Conservation (phyloP, 768 basidiomycete species). For the Hemileccinum rubropunctum region DNA sequence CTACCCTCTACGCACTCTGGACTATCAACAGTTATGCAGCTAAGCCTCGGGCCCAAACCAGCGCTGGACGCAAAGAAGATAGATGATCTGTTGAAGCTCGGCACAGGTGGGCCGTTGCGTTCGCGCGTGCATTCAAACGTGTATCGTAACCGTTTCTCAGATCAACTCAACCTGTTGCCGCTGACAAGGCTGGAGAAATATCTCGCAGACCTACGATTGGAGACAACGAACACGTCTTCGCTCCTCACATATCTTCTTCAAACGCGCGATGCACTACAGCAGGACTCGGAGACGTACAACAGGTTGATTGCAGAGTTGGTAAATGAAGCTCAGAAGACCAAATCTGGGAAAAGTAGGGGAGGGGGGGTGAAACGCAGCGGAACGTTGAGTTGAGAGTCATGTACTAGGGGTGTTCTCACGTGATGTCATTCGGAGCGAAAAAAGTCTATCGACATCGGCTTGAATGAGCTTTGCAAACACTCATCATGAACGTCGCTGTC, state of each 20-base stretch:
- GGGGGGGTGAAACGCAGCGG: conserved; percentile 49
- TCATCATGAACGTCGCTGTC: conserved; percentile 83
- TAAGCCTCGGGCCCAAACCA: conserved; percentile 74
- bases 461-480: too few species aligned
- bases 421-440: conserved; percentile 10
- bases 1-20: conserved; percentile 38
- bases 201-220: conserved; percentile 62
- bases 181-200: conserved; percentile 62
- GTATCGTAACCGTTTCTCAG: conserved; percentile 37
- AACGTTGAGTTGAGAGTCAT: conserved; percentile 34
- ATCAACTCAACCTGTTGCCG: conserved; percentile 69
- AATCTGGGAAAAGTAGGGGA: conserved; percentile 56
- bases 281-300: conserved; percentile 88
- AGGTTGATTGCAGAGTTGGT: conserved; percentile 88
- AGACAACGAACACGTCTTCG: conserved; percentile 73
- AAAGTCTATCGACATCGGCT: conserved; percentile 14
- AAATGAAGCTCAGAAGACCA: conserved; percentile 85
- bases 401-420: conserved; percentile 4
- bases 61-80: conserved; percentile 67
- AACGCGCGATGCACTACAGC: conserved; percentile 74
- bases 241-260: conserved; percentile 82
- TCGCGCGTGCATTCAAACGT: neutral
- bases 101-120: conserved; percentile 52
- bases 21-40: conserved; percentile 31
- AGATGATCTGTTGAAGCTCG: conserved; percentile 59